These are phyloP conservation scores for Zoysia matrella DNA, from an alignment of 202 grass and related monocot genomes.

Conservation along the genomic window DNA sequence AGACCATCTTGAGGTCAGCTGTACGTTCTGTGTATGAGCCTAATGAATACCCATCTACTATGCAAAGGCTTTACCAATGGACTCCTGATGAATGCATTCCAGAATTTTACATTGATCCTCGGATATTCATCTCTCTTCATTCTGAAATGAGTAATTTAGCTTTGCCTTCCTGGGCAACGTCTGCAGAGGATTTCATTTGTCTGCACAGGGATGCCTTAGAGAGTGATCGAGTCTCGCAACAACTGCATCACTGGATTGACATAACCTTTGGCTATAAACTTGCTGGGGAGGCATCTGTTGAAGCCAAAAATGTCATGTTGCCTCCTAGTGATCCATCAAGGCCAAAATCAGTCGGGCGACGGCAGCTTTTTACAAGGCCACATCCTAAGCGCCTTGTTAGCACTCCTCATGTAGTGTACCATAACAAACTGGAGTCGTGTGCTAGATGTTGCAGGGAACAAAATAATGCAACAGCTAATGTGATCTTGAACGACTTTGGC, in stretches of 20 bases:
- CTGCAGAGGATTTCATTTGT: constrained; percentile 85
- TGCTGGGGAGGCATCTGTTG: constrained; percentile 78
- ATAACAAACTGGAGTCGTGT: constrained; percentile 63
- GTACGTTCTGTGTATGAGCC: constrained; percentile 95
- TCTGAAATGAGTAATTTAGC: constrained; percentile 95
- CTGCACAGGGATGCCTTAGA: constrained; percentile 88
- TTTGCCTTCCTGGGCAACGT: constrained; percentile 79
- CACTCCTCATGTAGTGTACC: constrained; percentile 59
- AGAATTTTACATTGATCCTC: constrained; percentile 90
- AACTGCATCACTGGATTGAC: constrained; percentile 97
- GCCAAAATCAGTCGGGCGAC: constrained; percentile 77
- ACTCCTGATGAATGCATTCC: constrained; percentile 98
- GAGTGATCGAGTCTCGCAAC: constrained; percentile 75
- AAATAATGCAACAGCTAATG: constrained; percentile 31
- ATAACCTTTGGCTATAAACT: constrained; percentile 99
- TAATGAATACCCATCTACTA: constrained; percentile 95
- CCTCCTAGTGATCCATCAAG: constrained; percentile 74
- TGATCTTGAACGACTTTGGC: constrained; percentile 21
- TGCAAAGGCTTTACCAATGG: constrained; percentile 97
- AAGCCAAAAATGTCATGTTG: constrained; percentile 97
- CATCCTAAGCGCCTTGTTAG: constrained; percentile 75
- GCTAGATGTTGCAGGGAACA: constrained; percentile 51
- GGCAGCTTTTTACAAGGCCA: constrained; percentile 79
- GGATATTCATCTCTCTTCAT: constrained; percentile 82
- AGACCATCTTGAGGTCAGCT: constrained; percentile 75